Base-by-base conservation (phyloP, 2,329 filamentous ascomycete species). In the Cladophialophora immunda region DNA sequence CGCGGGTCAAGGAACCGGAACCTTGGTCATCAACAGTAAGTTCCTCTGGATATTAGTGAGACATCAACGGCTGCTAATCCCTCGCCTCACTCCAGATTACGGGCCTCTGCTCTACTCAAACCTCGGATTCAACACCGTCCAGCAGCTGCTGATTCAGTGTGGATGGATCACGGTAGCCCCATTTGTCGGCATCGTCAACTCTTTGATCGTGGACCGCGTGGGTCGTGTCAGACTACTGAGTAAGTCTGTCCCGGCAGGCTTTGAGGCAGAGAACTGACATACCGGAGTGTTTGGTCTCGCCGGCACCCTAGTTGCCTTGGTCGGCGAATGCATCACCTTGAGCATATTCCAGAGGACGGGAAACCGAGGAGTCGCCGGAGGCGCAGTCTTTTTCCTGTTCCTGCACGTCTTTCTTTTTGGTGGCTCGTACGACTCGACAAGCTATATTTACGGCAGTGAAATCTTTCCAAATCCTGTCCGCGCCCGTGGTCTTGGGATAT, bases 51-150 rank as follows among this genome's bases (percentile, higher is more conserved):
- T n/a, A 22, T n/a, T 34, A 11, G 4, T 1, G 7, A 15, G n/a
- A n/a, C 17, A 4, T 8, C 11, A 27, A 30, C 15, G 22, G 55
- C 32, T 8, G n/a, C n/a, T 54, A 22, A 54, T 54, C 25, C 25
- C 27, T 30, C 8, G 4, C 2, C 13, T 17, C 52, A 27, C 25
- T 5, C 4, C 36, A 58, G 55, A 79, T 66, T 82, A 82, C 53
- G 78, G 79, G 2, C 74, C 79, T 0, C 74, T 78, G 0, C 79
- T 84, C 38, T 84, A 84, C 70, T 72, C 74, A 9, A 76, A 79
- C 2, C 77, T 84, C 0, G 82, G 81, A 4, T 80, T 85, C 50
- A 73, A 75, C 1, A 80, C 78, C 0, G 53, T 27, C 19, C 38
- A 58, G 19, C 52, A 58, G 41, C 54, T 67, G 4, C 52, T 41